These are phyloP conservation scores for Aspergillus sclerotioniger DNA, from an alignment of 495 filamentous ascomycete genomes.

Conservation along the genomic window DNA sequence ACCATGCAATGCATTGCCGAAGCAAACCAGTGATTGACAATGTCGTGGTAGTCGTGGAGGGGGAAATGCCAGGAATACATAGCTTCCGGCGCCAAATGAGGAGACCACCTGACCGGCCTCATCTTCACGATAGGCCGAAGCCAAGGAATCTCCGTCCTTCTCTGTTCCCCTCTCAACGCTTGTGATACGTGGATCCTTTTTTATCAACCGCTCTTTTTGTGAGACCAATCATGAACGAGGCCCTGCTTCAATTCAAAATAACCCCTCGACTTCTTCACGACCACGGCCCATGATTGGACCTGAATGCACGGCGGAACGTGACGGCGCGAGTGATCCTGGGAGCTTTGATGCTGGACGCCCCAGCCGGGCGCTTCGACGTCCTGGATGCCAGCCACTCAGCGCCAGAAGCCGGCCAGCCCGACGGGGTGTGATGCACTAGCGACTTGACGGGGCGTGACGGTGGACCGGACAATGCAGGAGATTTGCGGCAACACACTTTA, in stretches of 20 bases:
- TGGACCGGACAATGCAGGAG: slow-evolving; percentile 20
- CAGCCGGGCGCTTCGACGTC: slow-evolving; percentile 14
- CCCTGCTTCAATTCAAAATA: background rate
- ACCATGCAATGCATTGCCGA: slow-evolving; percentile 9
- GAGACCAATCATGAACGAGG: slow-evolving; percentile 14
- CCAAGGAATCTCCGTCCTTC: background rate
- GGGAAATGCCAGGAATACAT: slow-evolving; percentile 19
- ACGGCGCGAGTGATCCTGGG: background rate
- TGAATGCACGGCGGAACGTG: background rate
- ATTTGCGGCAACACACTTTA: slow-evolving; percentile 25
- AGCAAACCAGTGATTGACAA: background rate
- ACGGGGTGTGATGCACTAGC: slow-evolving; percentile 14
- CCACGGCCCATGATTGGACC: slow-evolving; percentile 16
- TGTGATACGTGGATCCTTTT: slow-evolving; percentile 11
- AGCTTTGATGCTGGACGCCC: slow-evolving; percentile 7
- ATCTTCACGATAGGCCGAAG: slow-evolving; percentile 6
- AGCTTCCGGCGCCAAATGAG: slow-evolving; percentile 16
- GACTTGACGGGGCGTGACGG: slow-evolving; percentile 20
- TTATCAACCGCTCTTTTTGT: slow-evolving; percentile 6
- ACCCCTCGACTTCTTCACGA: slow-evolving; percentile 23
- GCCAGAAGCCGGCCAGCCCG: slow-evolving; percentile 9
- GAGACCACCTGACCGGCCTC: slow-evolving; percentile 15
- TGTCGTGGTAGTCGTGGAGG: background rate
- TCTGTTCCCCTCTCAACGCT: background rate
- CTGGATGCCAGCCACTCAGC: background rate